These are phyloP conservation scores for Tolypocladium pustulatum DNA, from an alignment of 2,329 filamentous ascomycete species.

Conservation along the genomic window DNA sequence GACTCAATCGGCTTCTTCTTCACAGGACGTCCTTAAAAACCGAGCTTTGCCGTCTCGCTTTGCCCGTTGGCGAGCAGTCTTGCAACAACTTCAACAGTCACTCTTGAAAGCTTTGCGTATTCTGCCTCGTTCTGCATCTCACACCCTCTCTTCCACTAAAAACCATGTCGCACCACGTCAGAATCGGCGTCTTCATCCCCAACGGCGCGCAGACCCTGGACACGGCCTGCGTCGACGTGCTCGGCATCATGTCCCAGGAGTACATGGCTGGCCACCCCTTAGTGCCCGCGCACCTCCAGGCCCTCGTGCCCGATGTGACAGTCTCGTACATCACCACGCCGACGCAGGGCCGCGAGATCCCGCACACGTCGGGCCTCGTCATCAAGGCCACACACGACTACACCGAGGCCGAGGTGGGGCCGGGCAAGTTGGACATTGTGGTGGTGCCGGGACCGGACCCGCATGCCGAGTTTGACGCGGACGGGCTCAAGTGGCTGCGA, in stretches of 20 bases:
- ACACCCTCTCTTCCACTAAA: neutral
- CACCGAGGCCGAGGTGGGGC: constrained; percentile 32
- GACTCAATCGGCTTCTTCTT: neutral
- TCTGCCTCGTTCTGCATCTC: neutral
- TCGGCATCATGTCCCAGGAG: constrained; percentile 33
- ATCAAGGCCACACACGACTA: constrained; percentile 33
- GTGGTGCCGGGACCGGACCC: constrained; percentile 41
- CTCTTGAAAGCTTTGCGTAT: neutral
- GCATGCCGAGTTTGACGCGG: constrained; percentile 15
- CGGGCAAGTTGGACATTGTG: constrained; percentile 39
- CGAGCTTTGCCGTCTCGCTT: neutral
- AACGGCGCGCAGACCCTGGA: constrained; percentile 37
- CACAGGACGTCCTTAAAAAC: neutral
- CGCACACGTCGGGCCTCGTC: constrained; percentile 27
- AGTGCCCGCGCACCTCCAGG: constrained; percentile 24
- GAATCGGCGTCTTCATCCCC: constrained; percentile 41
- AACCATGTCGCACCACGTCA: constrained; percentile 16
- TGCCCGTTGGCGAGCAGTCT: neutral
- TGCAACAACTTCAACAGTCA: neutral
- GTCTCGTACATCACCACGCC: constrained; percentile 36
- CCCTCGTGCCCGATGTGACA: constrained; percentile 30
- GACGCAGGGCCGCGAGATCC: constrained; percentile 22
- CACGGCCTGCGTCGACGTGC: constrained; percentile 37
- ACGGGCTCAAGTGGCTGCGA: constrained; percentile 30
- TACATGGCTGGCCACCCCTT: constrained; percentile 26